Evolutionary conservation across 352 stramenopile species (phyloP), one percentile per base, ranked within the genome.

Genomic region (Phytophthora hybrid): DNA sequence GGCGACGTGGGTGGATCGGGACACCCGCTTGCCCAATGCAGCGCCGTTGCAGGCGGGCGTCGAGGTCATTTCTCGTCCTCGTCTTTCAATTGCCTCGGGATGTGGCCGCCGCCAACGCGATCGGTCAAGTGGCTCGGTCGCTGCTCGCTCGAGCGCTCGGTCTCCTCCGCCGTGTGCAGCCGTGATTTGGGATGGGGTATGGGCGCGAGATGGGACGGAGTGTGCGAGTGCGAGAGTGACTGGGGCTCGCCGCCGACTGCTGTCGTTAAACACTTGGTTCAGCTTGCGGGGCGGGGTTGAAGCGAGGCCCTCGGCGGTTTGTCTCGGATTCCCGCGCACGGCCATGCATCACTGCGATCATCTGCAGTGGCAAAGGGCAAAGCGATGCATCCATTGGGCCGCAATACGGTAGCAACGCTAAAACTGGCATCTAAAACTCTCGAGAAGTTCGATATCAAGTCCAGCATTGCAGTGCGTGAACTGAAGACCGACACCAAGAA

Each of bases 111-210:
- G 34, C 34, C 34, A 51, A 19, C 18, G 6, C 44, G 46, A 14
- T 53, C 49, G 32, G 56, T 68, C 69, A 71, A 76, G 69, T 76
- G 57, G 19, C 54, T 71, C 60, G 34, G 21, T 46, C 16, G 37
- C 11, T 8, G 37, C 3, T 44, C 37, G 37, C 11, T 44, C 37
- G 37, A 4, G 16, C 37, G 37, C 37, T 44, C 10, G 37, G 37
- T 44, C 37, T 44, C 37, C 37, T 44, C 11, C 37, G 37, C 37
- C 37, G 37, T 44, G 37, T 77, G 70, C 63, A n/a, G 39, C 46
- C 31, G 16, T n/a, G 72, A 75, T 78, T 75, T 72, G 72, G 66
- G 56, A 34, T 72, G 60, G 66, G 66, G 66, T 73, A 68, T 58
- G 53, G 61, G 46, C 37, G 37, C 37, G 63, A 23, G 56, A 65